Base-by-base conservation (phyloP, 345 rosid species). In the Orychophragmus violaceus region DNA sequence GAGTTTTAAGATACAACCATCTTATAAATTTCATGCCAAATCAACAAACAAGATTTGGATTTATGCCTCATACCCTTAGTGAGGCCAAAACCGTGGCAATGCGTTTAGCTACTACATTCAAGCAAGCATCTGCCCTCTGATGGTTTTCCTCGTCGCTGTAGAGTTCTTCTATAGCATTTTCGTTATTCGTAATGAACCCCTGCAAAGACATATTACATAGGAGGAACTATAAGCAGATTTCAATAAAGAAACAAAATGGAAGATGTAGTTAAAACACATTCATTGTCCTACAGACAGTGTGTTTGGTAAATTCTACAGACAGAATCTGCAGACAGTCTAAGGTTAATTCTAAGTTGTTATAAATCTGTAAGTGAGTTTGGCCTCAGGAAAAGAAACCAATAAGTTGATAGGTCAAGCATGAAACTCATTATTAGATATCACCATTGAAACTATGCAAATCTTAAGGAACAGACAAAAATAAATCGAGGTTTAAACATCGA, bases 51-150 rank as follows among this genome's bases (percentile, higher is more conserved):
- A 45, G 70, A 21, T 13, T 25, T 6, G 58, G 70, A 71, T 48
- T 37, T 48, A 66, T 51, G 42, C 41, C 41, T 69, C 23, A 37
- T 87, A 94, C 99, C 96, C 78, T 91, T 63, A 94, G 57, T 12
- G 99, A 94, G 58, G 93, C 93, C 85, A 94, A 87, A 76, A 85
- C 97, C 57, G 99, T 94, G 64, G 99, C 90, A 62, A 94, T 76
- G 62, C 97, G 95, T 69, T 76, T 74, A 74, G 97, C 99, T 83
- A 85, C 84, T 76, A 85, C 86, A 82, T 82, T 88, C 86, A 94
- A 82, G 62, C 97, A 90, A 0, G 76, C 84, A 80, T 90, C 96
- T 64, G 87, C 95, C 60, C 75, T 84, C 55, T 84, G 86, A 66
- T 83, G 74, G 78, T 84, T 83, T 74, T 90, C 99, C 41, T 87